A percentile compares a stretch with the other conserved stretches of the same genome.
Conservation (phyloP, 2,329 filamentous ascomycete species). For the Bipolaris cookei region DNA sequence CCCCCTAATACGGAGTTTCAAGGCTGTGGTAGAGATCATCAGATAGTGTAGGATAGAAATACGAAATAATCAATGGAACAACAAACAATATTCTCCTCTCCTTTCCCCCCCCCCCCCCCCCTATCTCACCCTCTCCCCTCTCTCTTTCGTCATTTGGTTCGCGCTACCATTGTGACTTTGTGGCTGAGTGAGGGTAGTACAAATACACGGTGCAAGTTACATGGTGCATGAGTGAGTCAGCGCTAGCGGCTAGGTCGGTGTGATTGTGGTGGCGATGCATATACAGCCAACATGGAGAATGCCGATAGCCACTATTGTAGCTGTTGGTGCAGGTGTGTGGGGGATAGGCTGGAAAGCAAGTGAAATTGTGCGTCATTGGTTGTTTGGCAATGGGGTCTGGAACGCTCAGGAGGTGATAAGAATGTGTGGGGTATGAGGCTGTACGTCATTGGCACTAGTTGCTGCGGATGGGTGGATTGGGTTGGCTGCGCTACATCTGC, state of each 20-base stretch:
- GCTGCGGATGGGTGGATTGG: too few relatives aligned
- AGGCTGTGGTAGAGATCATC: constrained; percentile 44
- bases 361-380: too few relatives aligned
- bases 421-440: too few relatives aligned
- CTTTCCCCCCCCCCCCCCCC: neutral
- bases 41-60: constrained; percentile 41
- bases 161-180: neutral
- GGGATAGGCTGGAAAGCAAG: too few relatives aligned
- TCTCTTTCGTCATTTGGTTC: neutral
- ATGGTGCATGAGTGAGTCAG: constrained; percentile 1
- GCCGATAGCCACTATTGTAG: too few relatives aligned
- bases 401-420: neutral
- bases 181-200: neutral
- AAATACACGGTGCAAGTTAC: too few relatives aligned
- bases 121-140: too few relatives aligned
- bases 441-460: too few relatives aligned
- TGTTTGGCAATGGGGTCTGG: neutral
- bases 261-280: neutral
- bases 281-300: neutral
- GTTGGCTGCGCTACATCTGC: too few relatives aligned
- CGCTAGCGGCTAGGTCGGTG: neutral
- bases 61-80: constrained; percentile 10
- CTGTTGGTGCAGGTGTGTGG: too few relatives aligned
- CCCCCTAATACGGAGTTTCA: constrained; percentile 20
- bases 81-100: neutral